Base-by-base conservation (phyloP, 495 filamentous ascomycete genomes). In the Cladorrhinum samala region DNA sequence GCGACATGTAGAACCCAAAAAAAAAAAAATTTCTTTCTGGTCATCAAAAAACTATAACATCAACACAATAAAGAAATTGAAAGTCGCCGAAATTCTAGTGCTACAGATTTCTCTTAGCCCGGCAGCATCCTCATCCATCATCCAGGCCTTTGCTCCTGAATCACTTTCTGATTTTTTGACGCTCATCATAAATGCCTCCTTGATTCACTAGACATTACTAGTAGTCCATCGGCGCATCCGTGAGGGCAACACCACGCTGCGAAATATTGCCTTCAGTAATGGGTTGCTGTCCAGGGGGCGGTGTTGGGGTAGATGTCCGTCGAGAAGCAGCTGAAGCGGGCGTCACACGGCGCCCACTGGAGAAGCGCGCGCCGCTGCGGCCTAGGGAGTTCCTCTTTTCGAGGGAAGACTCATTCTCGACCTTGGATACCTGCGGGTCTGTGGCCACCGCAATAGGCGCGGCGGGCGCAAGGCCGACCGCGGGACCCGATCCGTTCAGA, bases 321-420 rank as follows among this genome's bases (percentile, higher is more conserved):
- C 42, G 45, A 27, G 53, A 19, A 17, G 57, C 56, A 30, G 63
- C 48, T 4, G 62, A 36, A 27, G 69, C 58, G 47, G 63, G 65
- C 14, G 70, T 63, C 20, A 78, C 66, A 0, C 73, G 61, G 2
- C 74, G 62, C 1, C 72, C 73, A 17, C 58, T 65, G 1, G 70
- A 69, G 44, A 78, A 73, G 18, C 72, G 58, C 6, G 71, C 69
- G 25, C 68, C 67, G 49, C 72, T 71, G 27, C 77, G 70, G 27
- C 70, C 63, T 25, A 84, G 59, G 42, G 76, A 77, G 50, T 81
- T 78, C 3, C 75, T 62, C 65, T 82, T 80, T 50, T 74, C 69
- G 16, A 73, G 21, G 17, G 57, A 13, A 21, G 37, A 52, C 19
- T 74, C 73, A 43, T 42, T 52, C 45, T 72, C 68, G 13, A 65